Percentiles rank a stretch among this genome's conserved stretches.
These are phyloP conservation scores for Rhynchosporium graminicola DNA, from an alignment of 2,329 filamentous ascomycete species.

Conservation along the genomic window DNA sequence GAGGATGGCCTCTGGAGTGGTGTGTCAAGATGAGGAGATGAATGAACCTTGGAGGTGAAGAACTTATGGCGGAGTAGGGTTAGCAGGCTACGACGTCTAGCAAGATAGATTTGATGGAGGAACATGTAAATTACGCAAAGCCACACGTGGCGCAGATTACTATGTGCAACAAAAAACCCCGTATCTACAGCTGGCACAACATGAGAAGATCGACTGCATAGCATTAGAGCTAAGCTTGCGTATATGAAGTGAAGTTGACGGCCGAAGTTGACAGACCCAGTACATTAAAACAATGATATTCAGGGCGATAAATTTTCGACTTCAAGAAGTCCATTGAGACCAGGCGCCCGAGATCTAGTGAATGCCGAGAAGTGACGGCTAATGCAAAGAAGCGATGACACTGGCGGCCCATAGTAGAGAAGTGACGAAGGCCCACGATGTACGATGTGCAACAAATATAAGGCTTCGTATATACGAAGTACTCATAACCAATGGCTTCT, in stretches of 20 bases:
- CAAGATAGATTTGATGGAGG: neutral
- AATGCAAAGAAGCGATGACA: too few species aligned
- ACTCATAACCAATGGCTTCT: too few species aligned
- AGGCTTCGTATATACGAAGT: too few species aligned
- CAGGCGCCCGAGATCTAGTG: too few species aligned
- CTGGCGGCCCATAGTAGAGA: too few species aligned
- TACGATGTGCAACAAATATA: too few species aligned
- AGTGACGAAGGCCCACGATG: too few species aligned
- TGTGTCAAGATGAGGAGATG: neutral
- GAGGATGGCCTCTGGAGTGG: slow-evolving; percentile 31
- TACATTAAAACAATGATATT: too few species aligned
- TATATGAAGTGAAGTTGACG: neutral
- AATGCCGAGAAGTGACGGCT: too few species aligned
- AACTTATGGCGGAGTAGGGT: neutral
- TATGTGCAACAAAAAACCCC: neutral
- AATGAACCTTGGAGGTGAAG: neutral
- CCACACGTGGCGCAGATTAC: neutral
- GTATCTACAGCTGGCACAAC: neutral
- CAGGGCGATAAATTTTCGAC: too few species aligned
- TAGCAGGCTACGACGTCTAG: neutral
- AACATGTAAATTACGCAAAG: neutral
- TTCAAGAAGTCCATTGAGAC: too few species aligned
- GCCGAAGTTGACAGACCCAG: too few species aligned
- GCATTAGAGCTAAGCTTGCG: neutral
- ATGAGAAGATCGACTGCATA: neutral